Base-by-base conservation (phyloP, 2,329 filamentous ascomycete species). In the Colletotrichum sp. region DNA sequence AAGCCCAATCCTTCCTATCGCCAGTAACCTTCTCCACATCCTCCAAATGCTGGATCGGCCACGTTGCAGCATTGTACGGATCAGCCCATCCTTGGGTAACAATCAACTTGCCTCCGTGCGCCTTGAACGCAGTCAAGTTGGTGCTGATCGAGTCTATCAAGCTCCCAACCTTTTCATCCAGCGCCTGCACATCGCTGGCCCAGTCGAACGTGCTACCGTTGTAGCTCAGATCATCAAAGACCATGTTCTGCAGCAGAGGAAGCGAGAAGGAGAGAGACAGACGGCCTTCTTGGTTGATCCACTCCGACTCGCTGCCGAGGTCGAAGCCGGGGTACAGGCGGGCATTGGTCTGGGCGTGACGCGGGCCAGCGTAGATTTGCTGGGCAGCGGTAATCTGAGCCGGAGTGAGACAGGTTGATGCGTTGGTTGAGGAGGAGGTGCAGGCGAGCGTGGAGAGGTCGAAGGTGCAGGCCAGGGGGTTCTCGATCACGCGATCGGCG, bases 11-110 rank as follows among this genome's bases (percentile, higher is more conserved):
- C 0, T 59, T 21, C 12, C 64, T 7, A 4, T 39, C 70, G 12
- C 69, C 78, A 6, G 78, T 82, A 7, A 81, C 78, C 59, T 80
- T 81, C n/a, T 81, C 79, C 8, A 85, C 79, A 71, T 85, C 83
- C 8, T 79, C 75, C 7, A 69, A n/a, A 12, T 76, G 73, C 21
- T 69, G n/a, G 4, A 69, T 69, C 5, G 64, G 73, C 64, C 73
- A 73, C 8, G 72, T 72, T 9, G 69, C 69, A 5, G 72, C 72
- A 26, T 68, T 75, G 5, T 39, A 68, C 8, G 72, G 72, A 16
- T 75, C 72, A 8, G 69, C 39, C 62, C 63, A 75, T 0, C 72
- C 62, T 21, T 75, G 72, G 2, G 69, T 75, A 1, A 75, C 59
- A 1, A 72, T 24, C 21, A 68, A 28, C 7, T 75, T 75, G 5